A percentile compares a stretch with the other conserved stretches of the same genome.
phyloP scores from a whole-genome alignment of 345 rosid species.

The Citrus glauca region DNA sequence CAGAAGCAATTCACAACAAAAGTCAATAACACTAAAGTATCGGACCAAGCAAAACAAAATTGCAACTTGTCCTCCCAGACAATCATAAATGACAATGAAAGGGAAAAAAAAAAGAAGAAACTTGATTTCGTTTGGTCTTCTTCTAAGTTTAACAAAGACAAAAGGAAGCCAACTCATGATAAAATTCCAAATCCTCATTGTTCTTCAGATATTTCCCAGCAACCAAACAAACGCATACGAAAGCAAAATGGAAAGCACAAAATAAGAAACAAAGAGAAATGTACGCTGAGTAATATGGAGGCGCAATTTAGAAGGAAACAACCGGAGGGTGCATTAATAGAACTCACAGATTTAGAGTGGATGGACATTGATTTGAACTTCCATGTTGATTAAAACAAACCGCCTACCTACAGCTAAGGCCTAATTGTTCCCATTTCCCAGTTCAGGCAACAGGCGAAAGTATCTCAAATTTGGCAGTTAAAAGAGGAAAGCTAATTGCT shows the following conservation, averaged over 20 bases:
- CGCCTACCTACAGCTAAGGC: not conserved
- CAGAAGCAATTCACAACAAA: not conserved
- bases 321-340: not conserved
- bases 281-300: not conserved
- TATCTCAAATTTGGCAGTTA: not conserved
- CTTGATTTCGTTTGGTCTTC: not conserved
- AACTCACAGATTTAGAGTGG: conserved; percentile 36
- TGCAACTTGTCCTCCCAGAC: not conserved
- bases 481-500: not conserved
- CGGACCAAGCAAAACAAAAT: not conserved
- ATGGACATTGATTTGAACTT: conserved; percentile 16
- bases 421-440: not conserved
- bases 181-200: conserved; percentile 5
- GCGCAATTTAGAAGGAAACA: not conserved
- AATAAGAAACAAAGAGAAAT: not conserved
- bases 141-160: not conserved
- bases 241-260: not conserved
- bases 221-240: not conserved
- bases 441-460: not conserved
- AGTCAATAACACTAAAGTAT: not conserved
- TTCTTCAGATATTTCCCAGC: not conserved
- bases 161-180: not conserved
- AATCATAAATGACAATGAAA: not conserved
- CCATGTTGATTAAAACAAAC: not conserved
- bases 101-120: too few relatives aligned